These are phyloP conservation scores for Cladosporium sp. DNA, from an alignment of 2,329 filamentous ascomycete genomes.

Conservation along the genomic window DNA sequence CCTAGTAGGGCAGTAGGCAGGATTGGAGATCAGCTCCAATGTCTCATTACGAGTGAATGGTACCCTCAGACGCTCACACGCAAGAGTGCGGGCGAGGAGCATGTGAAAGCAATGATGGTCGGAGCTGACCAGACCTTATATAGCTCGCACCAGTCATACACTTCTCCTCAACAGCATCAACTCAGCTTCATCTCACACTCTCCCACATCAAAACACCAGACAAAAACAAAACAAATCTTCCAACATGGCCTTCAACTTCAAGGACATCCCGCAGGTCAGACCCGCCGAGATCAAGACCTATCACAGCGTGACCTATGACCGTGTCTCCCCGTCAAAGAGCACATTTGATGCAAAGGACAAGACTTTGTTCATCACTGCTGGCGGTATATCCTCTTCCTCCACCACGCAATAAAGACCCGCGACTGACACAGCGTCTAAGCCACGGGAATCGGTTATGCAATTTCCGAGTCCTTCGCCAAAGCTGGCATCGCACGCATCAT, in stretches of 20 bases:
- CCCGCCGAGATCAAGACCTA: conserved; percentile 26
- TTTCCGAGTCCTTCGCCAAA: conserved; percentile 28
- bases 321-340: conserved; percentile 24
- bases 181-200: not conserved
- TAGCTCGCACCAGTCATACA: not conserved
- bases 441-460: conserved; percentile 29
- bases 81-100: not conserved
- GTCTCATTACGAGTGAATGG: not conserved
- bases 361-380: conserved; percentile 30
- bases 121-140: not conserved
- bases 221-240: not conserved
- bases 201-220: not conserved
- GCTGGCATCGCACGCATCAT: conserved; percentile 26
- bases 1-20: not conserved
- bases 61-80: too few relatives aligned
- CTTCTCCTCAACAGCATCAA: not conserved
- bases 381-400: conserved; percentile 2
- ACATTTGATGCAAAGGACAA: conserved; percentile 29
- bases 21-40: not conserved
- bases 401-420: not conserved
- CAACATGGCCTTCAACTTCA: not conserved
- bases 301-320: conserved; percentile 26
- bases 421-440: conserved; percentile 11
- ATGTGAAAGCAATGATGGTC: not conserved
- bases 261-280: conserved; percentile 4